Base-by-base conservation (phyloP, 495 filamentous ascomycete species). In the Terfezia boudieri region DNA sequence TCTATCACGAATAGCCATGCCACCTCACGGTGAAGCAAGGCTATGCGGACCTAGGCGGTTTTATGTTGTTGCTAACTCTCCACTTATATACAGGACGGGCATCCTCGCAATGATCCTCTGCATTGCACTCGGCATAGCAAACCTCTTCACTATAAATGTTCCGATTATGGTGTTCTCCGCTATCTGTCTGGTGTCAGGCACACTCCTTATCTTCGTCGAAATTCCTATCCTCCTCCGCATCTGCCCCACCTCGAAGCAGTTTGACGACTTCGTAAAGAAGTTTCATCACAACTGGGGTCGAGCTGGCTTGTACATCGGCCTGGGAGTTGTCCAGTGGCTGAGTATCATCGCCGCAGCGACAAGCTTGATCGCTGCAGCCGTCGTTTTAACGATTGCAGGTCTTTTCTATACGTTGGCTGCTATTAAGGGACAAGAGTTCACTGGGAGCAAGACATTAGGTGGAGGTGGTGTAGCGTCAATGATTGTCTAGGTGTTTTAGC, bases 281-380 rank as follows among this genome's bases (percentile, higher is more conserved):
- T 86, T 99, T 72, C 84, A 85, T 43, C 86, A 87, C 50, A 95
- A 94, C 71, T 95, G 84, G 73, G 94, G 89, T 82, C 87, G 92
- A 69, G 89, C 88, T n/a, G 83, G 70, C 52, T 81, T 93, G 69
- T 99, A 99, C 70, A 64, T 68, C 55, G 68, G 76, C 63, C 85
- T 95, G 81, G 84, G 81, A 62, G 60, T 79, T 46, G 68, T 90
- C 37, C 86, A 94, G 65, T 96, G 82, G 78, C 68, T 89, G 52
- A 88, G 84, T 63, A 56, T 80, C 36, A 72, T 87, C 49, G 58
- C 74, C 37, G 61, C 71, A 11, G 66, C 73, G 11, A 84, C 78
- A 20, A 83, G 77, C 58, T 69, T 99, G 66, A 80, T 99, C 55
- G 90, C 86, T 0, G 84, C 85, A 4, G 90, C 88, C 7, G 74